Evolutionary conservation across 768 basidiomycete genomes (phyloP).

Genomic region (Suillus clintonianus): DNA sequence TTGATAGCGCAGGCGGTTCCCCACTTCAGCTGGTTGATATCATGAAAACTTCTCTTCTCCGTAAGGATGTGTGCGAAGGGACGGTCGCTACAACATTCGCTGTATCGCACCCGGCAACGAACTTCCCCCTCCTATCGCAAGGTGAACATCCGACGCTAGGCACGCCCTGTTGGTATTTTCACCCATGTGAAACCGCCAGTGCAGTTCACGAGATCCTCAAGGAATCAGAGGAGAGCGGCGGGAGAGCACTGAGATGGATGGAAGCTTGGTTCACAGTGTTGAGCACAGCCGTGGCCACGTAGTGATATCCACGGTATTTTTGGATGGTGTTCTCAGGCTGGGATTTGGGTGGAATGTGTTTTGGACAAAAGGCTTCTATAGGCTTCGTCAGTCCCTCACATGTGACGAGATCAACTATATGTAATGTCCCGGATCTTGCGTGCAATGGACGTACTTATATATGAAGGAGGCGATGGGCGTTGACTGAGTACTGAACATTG

Average conservation of each 20-base stretch:
- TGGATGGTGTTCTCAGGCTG: conserved; percentile 2
- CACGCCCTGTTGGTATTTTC: conserved; percentile 80
- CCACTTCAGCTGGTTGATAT: conserved; percentile 61
- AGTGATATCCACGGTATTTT: conserved; percentile 16
- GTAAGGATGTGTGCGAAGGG: conserved; percentile 42
- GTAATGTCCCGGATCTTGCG: conserved; percentile 3
- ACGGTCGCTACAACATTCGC: conserved; percentile 54
- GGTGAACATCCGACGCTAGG: conserved; percentile 84
- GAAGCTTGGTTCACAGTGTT: conserved; percentile 82
- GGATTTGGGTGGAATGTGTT: neutral
- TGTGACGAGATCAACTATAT: conserved; percentile 6
- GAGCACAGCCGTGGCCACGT: conserved; percentile 60
- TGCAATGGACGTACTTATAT: neutral
- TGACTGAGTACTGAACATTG: too few relatives aligned
- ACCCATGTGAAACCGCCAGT: conserved; percentile 77
- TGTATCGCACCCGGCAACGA: conserved; percentile 47
- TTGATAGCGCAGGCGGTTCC: conserved; percentile 53
- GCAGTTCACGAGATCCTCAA: conserved; percentile 70
- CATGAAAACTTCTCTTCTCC: conserved; percentile 61
- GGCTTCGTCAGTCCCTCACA: neutral
- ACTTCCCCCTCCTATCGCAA: conserved; percentile 81
- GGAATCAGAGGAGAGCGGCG: conserved; percentile 38
- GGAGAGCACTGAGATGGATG: conserved; percentile 45
- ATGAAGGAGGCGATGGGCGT: too few relatives aligned
- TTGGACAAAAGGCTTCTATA: neutral